Conservation (phyloP, 1,284 basidiomycete genomes). For the Inonotus hispidus region DNA sequence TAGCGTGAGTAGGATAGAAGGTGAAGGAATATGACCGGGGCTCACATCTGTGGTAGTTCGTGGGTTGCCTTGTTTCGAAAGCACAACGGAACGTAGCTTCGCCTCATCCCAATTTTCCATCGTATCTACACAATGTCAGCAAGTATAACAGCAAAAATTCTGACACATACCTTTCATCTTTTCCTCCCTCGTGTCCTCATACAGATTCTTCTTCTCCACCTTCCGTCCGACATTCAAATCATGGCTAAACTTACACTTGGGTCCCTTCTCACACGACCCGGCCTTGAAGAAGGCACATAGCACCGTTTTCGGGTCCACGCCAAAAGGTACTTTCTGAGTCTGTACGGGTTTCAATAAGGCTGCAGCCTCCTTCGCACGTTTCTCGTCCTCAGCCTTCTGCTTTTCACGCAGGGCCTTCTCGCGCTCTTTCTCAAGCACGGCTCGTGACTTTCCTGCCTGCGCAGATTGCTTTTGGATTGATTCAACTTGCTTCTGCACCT, state of each 20-base stretch:
- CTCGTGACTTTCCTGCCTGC: conserved; percentile 73
- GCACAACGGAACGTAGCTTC: conserved; percentile 82
- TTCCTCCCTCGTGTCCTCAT: conserved; percentile 84
- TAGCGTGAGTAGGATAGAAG: not conserved
- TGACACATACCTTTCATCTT: conserved; percentile 60
- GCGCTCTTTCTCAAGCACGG: conserved; percentile 74
- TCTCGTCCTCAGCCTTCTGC: conserved; percentile 77
- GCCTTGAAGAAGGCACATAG: conserved; percentile 88
- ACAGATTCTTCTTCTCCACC: conserved; percentile 95
- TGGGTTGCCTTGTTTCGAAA: conserved; percentile 88
- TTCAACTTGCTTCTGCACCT: conserved; percentile 83
- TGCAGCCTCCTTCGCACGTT: conserved; percentile 82
- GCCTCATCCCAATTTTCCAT: conserved; percentile 99
- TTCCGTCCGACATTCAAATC: conserved; percentile 85
- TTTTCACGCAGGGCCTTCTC: conserved; percentile 77
- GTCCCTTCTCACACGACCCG: conserved; percentile 85
- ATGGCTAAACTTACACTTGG: conserved; percentile 95
- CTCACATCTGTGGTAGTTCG: conserved; percentile 87
- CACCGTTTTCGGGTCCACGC: conserved; percentile 91
- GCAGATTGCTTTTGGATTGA: conserved; percentile 73
- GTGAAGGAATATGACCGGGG: conserved; percentile 13
- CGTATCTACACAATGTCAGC: conserved; percentile 55
- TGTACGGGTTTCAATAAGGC: conserved; percentile 76
- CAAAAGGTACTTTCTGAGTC: conserved; percentile 87
- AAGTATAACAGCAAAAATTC: conserved; percentile 12